Evolutionary conservation across 306 rosid genomes (phyloP), one percentile per base, ranked within the genome.

Genomic region (Vigna mungo): DNA sequence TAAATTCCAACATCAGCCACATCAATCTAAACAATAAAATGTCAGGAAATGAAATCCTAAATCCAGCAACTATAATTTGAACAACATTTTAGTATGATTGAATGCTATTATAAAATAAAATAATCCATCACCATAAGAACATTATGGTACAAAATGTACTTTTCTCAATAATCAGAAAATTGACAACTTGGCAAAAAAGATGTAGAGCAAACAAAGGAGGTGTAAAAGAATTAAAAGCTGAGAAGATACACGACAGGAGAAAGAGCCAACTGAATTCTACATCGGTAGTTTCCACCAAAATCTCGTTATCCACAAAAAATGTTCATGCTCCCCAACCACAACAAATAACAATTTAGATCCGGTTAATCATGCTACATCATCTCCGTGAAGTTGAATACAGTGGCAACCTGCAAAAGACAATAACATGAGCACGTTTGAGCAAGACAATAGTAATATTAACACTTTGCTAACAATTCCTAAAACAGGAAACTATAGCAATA

Each of bases 331-430:
- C 72, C 9, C 65, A 60, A 34, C 14, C 72, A 48, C 37, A 55
- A 21, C 25, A 64, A 48, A 13, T 61, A 12, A 53, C 15, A 21
- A 43, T 44, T 12, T 51, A 18, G 30, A 63, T 17, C 59, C 53
- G 48, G 25, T 32, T 21, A 68, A 48, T 74, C 71, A 37, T 69
- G 13, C 41, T 23, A 16, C 66, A 66, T 36, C 46, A 48, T 69
- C 49, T 43, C n/a, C 2, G 67, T 15, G 67, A 58, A 39, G 4
- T 36, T 52, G 54, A 74, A 56, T 17, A 48, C 53, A 11, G 17
- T 68, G 11, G 59, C 77, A 75, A 68, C 60, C 80, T 75, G 51
- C 51, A 37, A 49, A 68, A 32, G 58, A 48, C 61, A n/a, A 68
- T 47, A 27, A 59, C 20, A 60, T 68, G 51, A 75, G 67, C 27